A percentile compares a stretch with the other conserved stretches of the same genome.
Evolutionary conservation across 73 alveolate genomes (phyloP).

Genomic region (Durusdinium trenchii): DNA sequence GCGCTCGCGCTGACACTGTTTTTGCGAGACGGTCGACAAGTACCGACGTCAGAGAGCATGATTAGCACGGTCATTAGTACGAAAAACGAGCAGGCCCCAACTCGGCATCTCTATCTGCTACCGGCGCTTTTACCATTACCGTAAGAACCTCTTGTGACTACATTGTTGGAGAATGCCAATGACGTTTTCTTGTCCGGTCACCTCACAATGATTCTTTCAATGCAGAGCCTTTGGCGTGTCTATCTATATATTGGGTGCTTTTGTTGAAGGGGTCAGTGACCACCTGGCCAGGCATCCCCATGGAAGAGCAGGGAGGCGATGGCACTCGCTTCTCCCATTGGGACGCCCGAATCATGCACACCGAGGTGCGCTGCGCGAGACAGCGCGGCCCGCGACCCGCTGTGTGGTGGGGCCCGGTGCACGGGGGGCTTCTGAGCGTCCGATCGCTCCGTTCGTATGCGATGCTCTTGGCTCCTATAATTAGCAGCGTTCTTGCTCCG

Average conservation of each 20-base stretch:
- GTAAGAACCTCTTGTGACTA: too few species aligned
- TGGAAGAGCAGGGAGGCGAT: slow-evolving; percentile 94
- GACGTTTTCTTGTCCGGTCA: not conserved
- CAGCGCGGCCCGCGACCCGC: not conserved
- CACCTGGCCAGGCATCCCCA: slow-evolving; percentile 32
- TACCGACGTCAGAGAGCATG: too few species aligned
- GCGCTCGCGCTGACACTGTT: too few species aligned
- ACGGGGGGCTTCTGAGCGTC: not conserved
- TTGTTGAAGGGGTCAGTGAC: not conserved
- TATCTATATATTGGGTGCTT: not conserved
- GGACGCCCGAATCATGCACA: slow-evolving; percentile 93
- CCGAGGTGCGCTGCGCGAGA: slow-evolving; percentile 14
- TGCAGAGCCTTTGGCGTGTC: not conserved
- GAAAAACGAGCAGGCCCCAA: too few species aligned
- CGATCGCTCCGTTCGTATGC: not conserved
- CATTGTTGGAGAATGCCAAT: too few species aligned
- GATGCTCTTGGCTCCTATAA: too few species aligned
- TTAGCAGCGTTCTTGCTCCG: too few species aligned
- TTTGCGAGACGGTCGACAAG: too few species aligned
- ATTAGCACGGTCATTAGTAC: too few species aligned
- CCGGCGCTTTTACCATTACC: too few species aligned
- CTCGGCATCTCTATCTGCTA: too few species aligned
- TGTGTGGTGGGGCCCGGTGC: not conserved
- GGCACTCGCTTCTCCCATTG: slow-evolving; percentile 72
- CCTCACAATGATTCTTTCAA: not conserved